Base-by-base conservation (phyloP, 78 protist species). In the Andalucia godoyi region DNA sequence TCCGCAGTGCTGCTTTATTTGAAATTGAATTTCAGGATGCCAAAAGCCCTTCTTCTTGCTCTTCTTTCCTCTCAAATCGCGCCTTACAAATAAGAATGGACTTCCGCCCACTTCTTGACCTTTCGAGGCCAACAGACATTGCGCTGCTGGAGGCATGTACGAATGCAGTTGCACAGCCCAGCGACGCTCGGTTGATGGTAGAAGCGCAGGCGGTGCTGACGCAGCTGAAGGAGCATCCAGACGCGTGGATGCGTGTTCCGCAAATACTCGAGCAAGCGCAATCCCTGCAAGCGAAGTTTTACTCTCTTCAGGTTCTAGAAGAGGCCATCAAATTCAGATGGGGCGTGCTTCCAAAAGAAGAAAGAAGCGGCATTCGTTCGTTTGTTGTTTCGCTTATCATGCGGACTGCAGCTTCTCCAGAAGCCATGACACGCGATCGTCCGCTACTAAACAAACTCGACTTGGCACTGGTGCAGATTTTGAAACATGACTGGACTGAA, bases 401-500 rank as follows among this genome's bases (percentile, higher is more conserved):
- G 49, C 30, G 65, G 23, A 86, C 83, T 32, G 72, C 67, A 25
- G 79, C 21, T 27, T 23, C 54, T 3, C 58, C 67, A 51, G 45
- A 45, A 13, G 55, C 49, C 15, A 90, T 80, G 78, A 87, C 76
- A 32, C 0, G 13, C 1, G 5, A 55, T 9, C 25, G 4, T 51
- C 23, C 64, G 58, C 21, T 70, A 8, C 33, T 67, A 12, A 10
- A 10, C 4, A 58, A 52, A 34, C 4, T 30, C 30, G 33, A 52
- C 69, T 0, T 21, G 2, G 1, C 68, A n/a, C 51, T 52, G 50
- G 41, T 58, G 33, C 64, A 88, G 92, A 90, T 97, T 57, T 49
- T 89, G 47, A 97, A 95, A 74, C 87, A 92, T 36, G 98, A 95
- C 39, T 97, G 99, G 99, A 96, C 98, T 23, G 73, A 76, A 13